Percentiles rank a stretch among this genome's conserved stretches.
Evolutionary conservation across 176 grass and related monocot genomes (phyloP).

Genomic region (Triticum aestivum): IWGSC_CS_RefSeq_v2.1 NC_057814.1:618720813-618721312

Average conservation of each 20-base stretch:
- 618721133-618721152: neutral
- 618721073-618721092: neutral
- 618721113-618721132: neutral
- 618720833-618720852: too few species aligned
- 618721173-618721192: neutral
- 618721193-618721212: neutral
- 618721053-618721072: too few species aligned
- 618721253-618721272: neutral
- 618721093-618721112: neutral
- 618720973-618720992: neutral
- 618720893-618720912: neutral
- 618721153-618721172: constrained; percentile 20
- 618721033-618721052: fast-evolving
- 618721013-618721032: neutral
- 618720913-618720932: neutral
- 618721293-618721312: too few species aligned
- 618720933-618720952: neutral
- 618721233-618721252: neutral
- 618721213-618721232: too few species aligned
- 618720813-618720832: too few species aligned
- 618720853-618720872: too few species aligned
- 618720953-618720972: neutral
- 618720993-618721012: neutral
- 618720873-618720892: neutral
- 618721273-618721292: neutral